These are phyloP conservation scores for Blastobotrys buckinghamii DNA, from an alignment of 1,139 yeast genomes.

Conservation along the genomic window DNA sequence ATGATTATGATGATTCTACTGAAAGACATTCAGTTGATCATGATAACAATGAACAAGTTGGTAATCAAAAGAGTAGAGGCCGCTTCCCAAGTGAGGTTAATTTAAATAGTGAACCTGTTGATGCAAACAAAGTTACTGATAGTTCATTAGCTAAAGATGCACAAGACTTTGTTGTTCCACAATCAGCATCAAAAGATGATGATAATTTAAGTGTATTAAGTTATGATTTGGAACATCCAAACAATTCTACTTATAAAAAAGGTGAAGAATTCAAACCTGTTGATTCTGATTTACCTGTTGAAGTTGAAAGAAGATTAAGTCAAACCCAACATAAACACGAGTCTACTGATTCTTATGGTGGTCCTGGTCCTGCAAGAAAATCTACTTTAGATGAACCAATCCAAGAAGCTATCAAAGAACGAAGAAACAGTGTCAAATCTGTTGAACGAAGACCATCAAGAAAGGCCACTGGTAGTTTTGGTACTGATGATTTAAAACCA, in stretches of 20 bases:
- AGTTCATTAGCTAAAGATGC: conserved; percentile 18
- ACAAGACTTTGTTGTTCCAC: conserved; percentile 17
- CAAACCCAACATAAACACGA: conserved; percentile 33
- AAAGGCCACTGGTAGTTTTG: conserved; percentile 32
- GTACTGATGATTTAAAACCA: conserved; percentile 29
- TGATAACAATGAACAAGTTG: conserved; percentile 3
- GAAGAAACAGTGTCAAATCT: conserved; percentile 29
- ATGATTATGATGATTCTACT: conserved; percentile 4
- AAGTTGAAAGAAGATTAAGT: conserved; percentile 35
- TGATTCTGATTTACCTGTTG: conserved; percentile 29
- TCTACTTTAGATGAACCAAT: conserved; percentile 27
- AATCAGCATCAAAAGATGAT: conserved; percentile 16
- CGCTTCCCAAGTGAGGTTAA: conserved; percentile 29
- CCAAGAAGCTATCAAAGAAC: conserved; percentile 22
- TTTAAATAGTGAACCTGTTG: conserved; percentile 19
- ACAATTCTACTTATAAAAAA: conserved; percentile 29
- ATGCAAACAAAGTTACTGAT: conserved; percentile 18
- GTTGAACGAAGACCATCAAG: conserved; percentile 21
- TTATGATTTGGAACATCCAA: conserved; percentile 31
- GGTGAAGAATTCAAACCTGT: conserved; percentile 32
- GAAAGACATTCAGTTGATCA: no score
- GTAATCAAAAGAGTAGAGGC: conserved; percentile 19
- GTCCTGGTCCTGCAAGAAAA: conserved; percentile 34
- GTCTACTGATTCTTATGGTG: conserved; percentile 16
- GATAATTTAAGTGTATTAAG: conserved; percentile 32